A percentile compares a stretch with the other conserved stretches of the same genome.
These are phyloP conservation scores for Crotalaria pallida DNA, from an alignment of 306 rosid species.

Conservation along the genomic window DNA sequence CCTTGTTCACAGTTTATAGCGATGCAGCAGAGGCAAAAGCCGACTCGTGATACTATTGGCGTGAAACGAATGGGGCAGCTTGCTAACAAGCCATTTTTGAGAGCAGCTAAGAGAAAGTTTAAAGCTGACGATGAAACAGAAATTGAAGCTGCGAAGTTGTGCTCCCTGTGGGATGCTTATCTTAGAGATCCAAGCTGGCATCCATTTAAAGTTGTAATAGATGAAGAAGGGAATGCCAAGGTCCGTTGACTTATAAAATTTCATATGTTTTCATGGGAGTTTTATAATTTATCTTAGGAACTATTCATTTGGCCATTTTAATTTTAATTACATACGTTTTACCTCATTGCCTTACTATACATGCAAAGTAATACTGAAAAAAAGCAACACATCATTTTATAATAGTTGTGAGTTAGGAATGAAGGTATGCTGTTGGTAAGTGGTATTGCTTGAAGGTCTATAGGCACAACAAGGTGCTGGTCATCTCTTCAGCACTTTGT, in stretches of 20 bases:
- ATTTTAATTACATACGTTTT: not conserved
- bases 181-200: slow-evolving; percentile 76
- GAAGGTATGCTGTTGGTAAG: not conserved
- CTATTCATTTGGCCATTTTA: not conserved
- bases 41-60: slow-evolving; percentile 30
- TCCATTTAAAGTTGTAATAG: slow-evolving; percentile 53
- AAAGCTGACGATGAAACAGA: slow-evolving; percentile 28
- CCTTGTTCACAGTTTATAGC: slow-evolving; percentile 34
- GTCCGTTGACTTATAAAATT: slow-evolving; percentile 13
- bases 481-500: not conserved
- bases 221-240: slow-evolving; percentile 25
- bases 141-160: slow-evolving; percentile 34
- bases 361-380: not conserved
- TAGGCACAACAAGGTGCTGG: not conserved
- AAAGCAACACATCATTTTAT: not conserved
- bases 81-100: slow-evolving; percentile 41
- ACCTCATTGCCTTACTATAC: not conserved
- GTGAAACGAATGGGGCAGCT: slow-evolving; percentile 41
- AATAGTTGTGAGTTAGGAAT: not conserved
- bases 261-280: not conserved
- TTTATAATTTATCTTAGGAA: not conserved
- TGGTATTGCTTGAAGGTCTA: not conserved
- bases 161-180: slow-evolving; percentile 54
- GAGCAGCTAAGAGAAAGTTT: slow-evolving; percentile 34
- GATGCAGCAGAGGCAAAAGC: not conserved